A percentile compares a stretch with the other conserved stretches of the same genome.
These are phyloP conservation scores for Cerioporus squamosus DNA, from an alignment of 1,284 basidiomycete genomes.

Conservation along the genomic window DNA sequence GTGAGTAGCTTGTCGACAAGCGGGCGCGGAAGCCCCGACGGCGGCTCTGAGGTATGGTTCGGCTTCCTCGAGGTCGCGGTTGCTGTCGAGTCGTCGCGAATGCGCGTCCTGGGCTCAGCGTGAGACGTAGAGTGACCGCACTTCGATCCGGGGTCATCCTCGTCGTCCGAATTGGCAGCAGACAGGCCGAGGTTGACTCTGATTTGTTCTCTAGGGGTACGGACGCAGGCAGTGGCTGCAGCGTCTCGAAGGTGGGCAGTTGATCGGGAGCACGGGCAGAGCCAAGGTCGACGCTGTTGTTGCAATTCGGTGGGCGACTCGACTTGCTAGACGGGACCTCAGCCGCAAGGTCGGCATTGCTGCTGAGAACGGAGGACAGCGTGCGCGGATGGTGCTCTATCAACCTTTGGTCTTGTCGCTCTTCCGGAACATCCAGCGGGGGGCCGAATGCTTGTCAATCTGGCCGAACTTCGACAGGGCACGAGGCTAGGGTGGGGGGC, in stretches of 20 bases:
- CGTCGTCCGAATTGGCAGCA: conserved; percentile 58
- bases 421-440: conserved; percentile 78
- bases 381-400: conserved; percentile 74
- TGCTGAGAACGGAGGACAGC: conserved; percentile 83
- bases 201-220: conserved; percentile 49
- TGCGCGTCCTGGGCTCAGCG: conserved; percentile 76
- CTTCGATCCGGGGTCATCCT: conserved; percentile 46
- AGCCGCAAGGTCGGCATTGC: conserved; percentile 54
- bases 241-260: conserved; percentile 54
- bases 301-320: conserved; percentile 52
- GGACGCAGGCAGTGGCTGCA: conserved; percentile 70
- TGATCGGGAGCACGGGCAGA: conserved; percentile 36
- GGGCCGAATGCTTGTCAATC: conserved; percentile 82
- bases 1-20: conserved; percentile 79
- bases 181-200: conserved; percentile 54
- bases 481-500: conserved; percentile 78
- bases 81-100: conserved; percentile 75
- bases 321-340: conserved; percentile 59
- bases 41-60: conserved; percentile 83
- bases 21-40: conserved; percentile 60
- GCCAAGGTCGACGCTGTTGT: conserved; percentile 52
- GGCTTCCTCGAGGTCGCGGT: conserved; percentile 85
- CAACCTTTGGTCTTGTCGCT: conserved; percentile 55
- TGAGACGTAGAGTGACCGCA: conserved; percentile 60
- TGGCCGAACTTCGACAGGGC: conserved; percentile 90